Evolutionary conservation across 1,284 basidiomycete genomes (phyloP).

Genomic region (Heterobasidion parviporum): DNA sequence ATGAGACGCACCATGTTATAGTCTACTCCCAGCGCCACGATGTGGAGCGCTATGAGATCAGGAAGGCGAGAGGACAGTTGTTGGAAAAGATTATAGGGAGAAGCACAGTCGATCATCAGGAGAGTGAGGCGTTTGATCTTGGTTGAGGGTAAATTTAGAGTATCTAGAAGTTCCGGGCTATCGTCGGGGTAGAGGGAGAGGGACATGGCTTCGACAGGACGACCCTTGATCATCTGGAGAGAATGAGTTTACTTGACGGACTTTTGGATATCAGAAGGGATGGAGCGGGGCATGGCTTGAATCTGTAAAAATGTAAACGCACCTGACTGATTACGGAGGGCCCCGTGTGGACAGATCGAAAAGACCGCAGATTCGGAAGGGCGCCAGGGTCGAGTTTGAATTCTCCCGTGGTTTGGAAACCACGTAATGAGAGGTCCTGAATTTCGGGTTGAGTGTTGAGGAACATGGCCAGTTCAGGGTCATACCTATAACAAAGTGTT

Average conservation of each 20-base stretch:
- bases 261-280: background rate
- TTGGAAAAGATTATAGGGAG: conserved; percentile 32
- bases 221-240: conserved; percentile 32
- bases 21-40: background rate
- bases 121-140: conserved; percentile 43
- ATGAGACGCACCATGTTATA: conserved; percentile 21
- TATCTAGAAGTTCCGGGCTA: conserved; percentile 29
- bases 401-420: conserved; percentile 24
- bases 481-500: conserved; percentile 10
- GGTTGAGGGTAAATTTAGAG: conserved; percentile 29
- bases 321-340: conserved; percentile 29
- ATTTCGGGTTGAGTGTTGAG: conserved; percentile 40
- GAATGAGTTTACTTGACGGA: background rate
- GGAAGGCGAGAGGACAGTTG: conserved; percentile 40
- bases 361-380: conserved; percentile 38
- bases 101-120: conserved; percentile 43
- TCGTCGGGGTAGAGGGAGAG: conserved; percentile 41
- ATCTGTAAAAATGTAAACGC: background rate
- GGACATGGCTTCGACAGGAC: conserved; percentile 44
- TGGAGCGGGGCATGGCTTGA: background rate
- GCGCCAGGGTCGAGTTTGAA: conserved; percentile 32
- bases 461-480: conserved; percentile 38
- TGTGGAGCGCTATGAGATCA: conserved; percentile 27
- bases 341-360: conserved; percentile 48
- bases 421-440: conserved; percentile 44